These are phyloP conservation scores for Salix viminalis DNA, from an alignment of 345 rosid species.

Conservation along the genomic window DNA sequence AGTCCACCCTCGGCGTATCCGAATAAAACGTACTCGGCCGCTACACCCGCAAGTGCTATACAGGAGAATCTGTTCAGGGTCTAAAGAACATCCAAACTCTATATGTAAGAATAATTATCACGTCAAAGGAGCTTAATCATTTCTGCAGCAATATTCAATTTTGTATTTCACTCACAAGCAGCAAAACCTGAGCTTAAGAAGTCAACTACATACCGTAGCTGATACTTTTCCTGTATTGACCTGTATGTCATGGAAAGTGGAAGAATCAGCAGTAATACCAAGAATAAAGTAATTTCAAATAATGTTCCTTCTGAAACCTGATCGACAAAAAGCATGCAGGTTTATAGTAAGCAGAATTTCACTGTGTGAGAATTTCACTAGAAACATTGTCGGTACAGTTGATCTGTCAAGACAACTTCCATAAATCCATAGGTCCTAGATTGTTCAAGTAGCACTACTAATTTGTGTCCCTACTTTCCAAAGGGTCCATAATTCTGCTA, in stretches of 20 bases:
- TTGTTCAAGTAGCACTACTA: no score
- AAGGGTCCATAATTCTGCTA: no score
- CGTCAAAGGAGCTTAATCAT: neutral
- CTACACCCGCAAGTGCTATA: constrained; percentile 82
- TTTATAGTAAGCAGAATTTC: no score
- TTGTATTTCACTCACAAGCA: neutral
- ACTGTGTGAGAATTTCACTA: no score
- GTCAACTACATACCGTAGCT: constrained; percentile 47
- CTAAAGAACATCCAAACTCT: constrained; percentile 27
- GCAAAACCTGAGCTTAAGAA: neutral
- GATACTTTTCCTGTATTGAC: constrained; percentile 75
- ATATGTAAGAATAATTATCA: constrained; percentile 6
- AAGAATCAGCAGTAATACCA: neutral
- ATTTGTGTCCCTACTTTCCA: no score
- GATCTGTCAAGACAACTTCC: no score
- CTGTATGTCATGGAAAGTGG: constrained; percentile 36
- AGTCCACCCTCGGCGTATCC: constrained; percentile 89
- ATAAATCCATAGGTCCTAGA: no score
- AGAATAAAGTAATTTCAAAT: neutral
- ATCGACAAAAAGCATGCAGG: neutral
- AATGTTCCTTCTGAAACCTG: neutral
- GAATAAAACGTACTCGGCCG: constrained; percentile 68
- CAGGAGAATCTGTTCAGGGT: constrained; percentile 86
- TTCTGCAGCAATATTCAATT: neutral
- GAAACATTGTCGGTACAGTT: no score